Percentiles rank a stretch among this genome's conserved stretches.
These are phyloP conservation scores for Ceratocystiopsis brevicomis DNA, from an alignment of 2,329 filamentous ascomycete species.

Conservation along the genomic window DNA sequence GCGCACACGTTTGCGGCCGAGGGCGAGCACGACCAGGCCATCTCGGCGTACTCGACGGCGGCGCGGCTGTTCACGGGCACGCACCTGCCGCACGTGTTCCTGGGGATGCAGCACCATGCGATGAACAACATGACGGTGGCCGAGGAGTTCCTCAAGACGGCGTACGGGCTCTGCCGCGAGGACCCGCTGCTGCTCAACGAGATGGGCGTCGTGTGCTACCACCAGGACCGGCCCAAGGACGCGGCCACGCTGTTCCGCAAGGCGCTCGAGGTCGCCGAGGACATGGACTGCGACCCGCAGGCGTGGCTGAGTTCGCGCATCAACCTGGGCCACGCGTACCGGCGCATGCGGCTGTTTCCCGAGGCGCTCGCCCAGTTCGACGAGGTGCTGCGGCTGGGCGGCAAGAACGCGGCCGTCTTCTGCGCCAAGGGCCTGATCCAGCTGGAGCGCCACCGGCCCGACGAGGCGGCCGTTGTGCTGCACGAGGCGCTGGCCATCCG, in stretches of 20 bases:
- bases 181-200: slow-evolving; percentile 90
- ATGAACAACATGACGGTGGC: slow-evolving; percentile 88
- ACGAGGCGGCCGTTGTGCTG: slow-evolving; percentile 62
- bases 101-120: slow-evolving; percentile 96
- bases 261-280: slow-evolving; percentile 57
- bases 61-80: slow-evolving; percentile 91
- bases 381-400: slow-evolving; percentile 64
- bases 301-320: slow-evolving; percentile 72
- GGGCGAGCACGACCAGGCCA: slow-evolving; percentile 94
- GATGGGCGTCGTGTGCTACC: slow-evolving; percentile 88
- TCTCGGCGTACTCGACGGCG: slow-evolving; percentile 91
- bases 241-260: slow-evolving; percentile 61
- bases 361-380: slow-evolving; percentile 69
- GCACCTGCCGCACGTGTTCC: slow-evolving; percentile 82
- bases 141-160: slow-evolving; percentile 82
- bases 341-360: slow-evolving; percentile 48
- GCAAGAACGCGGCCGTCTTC: slow-evolving; percentile 62
- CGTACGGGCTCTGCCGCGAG: slow-evolving; percentile 62
- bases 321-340: slow-evolving; percentile 76
- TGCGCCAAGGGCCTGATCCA: slow-evolving; percentile 68
- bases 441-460: slow-evolving; percentile 54
- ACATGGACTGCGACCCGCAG: slow-evolving; percentile 63
- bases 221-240: slow-evolving; percentile 60
- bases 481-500: slow-evolving; percentile 69
- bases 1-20: slow-evolving; percentile 96